Evolutionary conservation across 176 grass and related monocot genomes (phyloP), one percentile per base, ranked within the genome.

Genomic region (Chloris gayana): DNA sequence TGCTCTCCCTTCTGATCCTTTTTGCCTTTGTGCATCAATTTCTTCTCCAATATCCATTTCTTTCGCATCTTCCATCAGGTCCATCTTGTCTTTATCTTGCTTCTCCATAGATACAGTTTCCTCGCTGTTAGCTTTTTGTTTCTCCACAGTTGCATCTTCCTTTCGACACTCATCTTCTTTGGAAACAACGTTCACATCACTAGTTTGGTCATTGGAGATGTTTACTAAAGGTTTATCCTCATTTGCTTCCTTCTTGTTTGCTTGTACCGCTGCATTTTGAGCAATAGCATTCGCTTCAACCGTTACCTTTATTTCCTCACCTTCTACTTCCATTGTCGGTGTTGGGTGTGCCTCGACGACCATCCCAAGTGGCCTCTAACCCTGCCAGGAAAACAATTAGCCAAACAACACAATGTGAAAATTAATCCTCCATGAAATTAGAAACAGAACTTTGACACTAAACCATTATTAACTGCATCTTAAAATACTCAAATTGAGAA

Each of bases 331-430:
- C 68, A 63, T 67, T 64, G 65, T 56, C 7, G 72, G 27, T 78
- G 77, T 24, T 64, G 42, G 67, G 41, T 89, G 78, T 46, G 10
- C 38, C 69, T 77, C 72, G 0, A 72, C 72, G 0, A 72, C 14
- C 80, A 93, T 84, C 73, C 72, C 9, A 7, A 34, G 46, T 51
- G 41, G 53, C 19, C 15, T 44, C 73, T 79, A 80, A 53, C 70
- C 66, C 63, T 64, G 31, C 84, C 14, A 76, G 15, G 12, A 14
- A 63, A 63, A 61, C 18, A 76, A 29, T 26, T 45, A 30, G 12
- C 9, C 56, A 21, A 31, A 13, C 19, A 33, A 29, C n/a, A 29
- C 26, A 76, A 19, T 41, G 50, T n/a, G 30, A 32, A 32, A 54
- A 32, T 19, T 24, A 32, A 50, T 7, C 7, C 3, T 29, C 25